Conservation (phyloP, 139 green algal genomes). For the Pleodorina starrii region DNA sequence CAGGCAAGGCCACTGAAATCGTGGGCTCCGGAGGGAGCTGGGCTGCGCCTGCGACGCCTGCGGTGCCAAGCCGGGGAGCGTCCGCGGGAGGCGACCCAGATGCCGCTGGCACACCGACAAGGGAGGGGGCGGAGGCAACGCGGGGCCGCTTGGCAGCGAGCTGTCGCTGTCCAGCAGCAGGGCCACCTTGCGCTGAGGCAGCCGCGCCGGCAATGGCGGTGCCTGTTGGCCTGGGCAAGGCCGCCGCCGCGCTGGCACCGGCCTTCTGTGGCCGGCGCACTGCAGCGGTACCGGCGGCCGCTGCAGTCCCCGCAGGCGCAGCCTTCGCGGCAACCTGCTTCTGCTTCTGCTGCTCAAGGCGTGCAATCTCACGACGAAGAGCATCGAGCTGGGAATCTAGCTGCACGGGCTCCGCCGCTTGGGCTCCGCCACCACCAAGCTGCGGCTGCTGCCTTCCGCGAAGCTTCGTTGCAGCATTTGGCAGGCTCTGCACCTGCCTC, state of each 20-base stretch:
- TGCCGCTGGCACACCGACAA: background rate
- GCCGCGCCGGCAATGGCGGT: background rate
- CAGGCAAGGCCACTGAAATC: too few species aligned
- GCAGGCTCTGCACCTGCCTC: background rate
- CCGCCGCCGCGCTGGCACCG: too few species aligned
- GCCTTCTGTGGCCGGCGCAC: background rate
- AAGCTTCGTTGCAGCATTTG: background rate
- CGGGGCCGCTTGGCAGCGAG: background rate
- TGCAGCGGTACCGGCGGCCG: background rate
- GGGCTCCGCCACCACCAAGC: too few species aligned
- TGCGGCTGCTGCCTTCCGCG: background rate
- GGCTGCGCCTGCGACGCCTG: background rate
- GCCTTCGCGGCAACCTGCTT: background rate
- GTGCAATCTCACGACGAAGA: slow-evolving; percentile 12
- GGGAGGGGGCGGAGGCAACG: background rate
- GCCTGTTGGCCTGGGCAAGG: background rate
- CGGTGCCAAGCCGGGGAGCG: too few species aligned
- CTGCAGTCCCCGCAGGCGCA: background rate
- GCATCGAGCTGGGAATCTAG: slow-evolving; percentile 7
- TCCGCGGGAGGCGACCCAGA: too few species aligned
- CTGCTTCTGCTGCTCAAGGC: slow-evolving; percentile 10
- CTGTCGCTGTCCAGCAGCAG: background rate
- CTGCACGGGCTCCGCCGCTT: background rate
- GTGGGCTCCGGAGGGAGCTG: too few species aligned
- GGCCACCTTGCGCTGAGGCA: background rate